These are phyloP conservation scores for Zygnema cylindricum DNA, from an alignment of 139 green algal species.

Conservation along the genomic window DNA sequence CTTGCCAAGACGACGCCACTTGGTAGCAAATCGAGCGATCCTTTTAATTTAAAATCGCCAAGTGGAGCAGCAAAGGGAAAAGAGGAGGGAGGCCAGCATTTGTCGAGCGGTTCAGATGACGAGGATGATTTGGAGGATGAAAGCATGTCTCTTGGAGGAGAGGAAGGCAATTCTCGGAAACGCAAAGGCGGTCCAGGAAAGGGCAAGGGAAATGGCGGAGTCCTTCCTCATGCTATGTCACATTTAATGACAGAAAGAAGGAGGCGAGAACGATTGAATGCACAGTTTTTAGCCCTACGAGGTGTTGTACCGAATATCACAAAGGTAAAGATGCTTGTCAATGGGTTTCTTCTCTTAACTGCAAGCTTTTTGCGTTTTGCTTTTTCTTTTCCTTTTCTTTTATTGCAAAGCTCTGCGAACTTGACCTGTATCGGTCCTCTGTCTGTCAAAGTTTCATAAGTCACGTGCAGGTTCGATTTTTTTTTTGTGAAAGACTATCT, in stretches of 20 bases:
- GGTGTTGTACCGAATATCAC: conserved; percentile 30
- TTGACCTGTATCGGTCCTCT: no score
- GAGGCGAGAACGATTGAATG: conserved; percentile 18
- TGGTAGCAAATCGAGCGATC: no score
- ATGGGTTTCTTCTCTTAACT: no score
- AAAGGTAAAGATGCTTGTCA: conserved; percentile 11
- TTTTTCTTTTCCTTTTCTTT: no score
- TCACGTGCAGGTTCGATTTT: no score
- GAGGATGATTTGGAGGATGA: background rate
- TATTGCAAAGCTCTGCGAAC: no score
- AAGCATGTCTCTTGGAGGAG: background rate
- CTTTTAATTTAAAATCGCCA: no score
- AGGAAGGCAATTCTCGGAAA: background rate
- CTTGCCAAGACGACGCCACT: no score
- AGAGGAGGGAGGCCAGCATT: background rate
- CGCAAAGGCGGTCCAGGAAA: background rate
- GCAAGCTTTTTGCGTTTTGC: no score
- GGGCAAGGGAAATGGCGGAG: background rate
- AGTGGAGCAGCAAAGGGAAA: background rate
- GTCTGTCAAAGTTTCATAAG: no score
- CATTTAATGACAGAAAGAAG: conserved; percentile 32
- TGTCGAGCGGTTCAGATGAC: background rate
- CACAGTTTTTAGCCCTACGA: conserved; percentile 23
- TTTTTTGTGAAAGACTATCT: no score
- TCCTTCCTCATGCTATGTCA: conserved; percentile 13